A percentile compares a stretch with the other conserved stretches of the same genome.
phyloP scores from a whole-genome alignment of 2,329 filamentous ascomycete species.

The Diaporthe aspalathi region DNA sequence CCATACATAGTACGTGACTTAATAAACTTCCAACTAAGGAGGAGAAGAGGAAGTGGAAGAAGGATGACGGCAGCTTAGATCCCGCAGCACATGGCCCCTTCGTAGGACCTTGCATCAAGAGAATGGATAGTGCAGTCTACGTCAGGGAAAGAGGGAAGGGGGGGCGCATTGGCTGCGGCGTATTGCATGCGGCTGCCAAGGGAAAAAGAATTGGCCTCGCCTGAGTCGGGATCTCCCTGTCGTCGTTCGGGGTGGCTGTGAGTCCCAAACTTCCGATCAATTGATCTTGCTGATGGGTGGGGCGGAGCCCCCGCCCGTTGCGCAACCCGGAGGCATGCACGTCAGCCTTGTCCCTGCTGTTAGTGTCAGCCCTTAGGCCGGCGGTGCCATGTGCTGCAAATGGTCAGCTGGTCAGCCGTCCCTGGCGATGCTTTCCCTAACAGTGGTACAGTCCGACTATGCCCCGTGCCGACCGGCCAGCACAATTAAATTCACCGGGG shows the following conservation, averaged over 20 bases:
- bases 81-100: not conserved
- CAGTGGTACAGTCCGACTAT: not conserved
- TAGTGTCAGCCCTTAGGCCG: slow-evolving; percentile 17
- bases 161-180: slow-evolving; percentile 10
- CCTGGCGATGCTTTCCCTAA: not conserved
- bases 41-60: not conserved
- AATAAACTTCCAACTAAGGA: no score
- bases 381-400: not conserved
- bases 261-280: slow-evolving; percentile 19
- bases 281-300: slow-evolving; percentile 4
- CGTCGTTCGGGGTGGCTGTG: slow-evolving; percentile 26
- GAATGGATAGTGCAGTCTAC: no score
- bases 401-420: not conserved
- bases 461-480: no score
- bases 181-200: not conserved
- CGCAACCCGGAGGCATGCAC: slow-evolving; percentile 4
- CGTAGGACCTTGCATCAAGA: slow-evolving; percentile 4
- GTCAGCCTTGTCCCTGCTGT: slow-evolving; percentile 14
- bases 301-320: slow-evolving; percentile 11
- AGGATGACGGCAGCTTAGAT: slow-evolving; percentile 5
- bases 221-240: slow-evolving; percentile 24
- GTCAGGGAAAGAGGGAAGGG: not conserved
- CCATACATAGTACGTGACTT: no score
- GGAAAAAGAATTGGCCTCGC: not conserved
- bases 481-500: not conserved